Conservation (phyloP, 2,329 filamentous ascomycete species). For the Claviceps citrina region DNA sequence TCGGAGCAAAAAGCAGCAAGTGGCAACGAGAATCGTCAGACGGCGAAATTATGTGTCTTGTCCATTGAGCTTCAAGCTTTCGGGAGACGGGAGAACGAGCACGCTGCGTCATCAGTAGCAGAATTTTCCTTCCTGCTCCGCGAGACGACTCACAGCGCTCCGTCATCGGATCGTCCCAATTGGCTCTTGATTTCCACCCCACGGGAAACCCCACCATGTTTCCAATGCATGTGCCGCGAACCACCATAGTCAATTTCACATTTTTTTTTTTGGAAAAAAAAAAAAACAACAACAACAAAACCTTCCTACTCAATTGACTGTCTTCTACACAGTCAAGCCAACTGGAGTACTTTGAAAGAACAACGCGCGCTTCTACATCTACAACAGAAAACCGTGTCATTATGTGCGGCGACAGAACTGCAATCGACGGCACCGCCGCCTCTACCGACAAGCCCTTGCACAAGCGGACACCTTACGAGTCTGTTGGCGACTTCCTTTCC, state of each 20-base stretch:
- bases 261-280: neutral
- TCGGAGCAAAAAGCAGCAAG: too few species aligned
- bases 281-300: neutral
- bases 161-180: slow-evolving; percentile 2
- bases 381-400: neutral
- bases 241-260: neutral
- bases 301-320: neutral
- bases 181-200: neutral
- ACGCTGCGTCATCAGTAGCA: neutral
- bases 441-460: slow-evolving; percentile 1
- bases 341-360: too few species aligned
- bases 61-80: too few species aligned
- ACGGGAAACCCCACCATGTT: slow-evolving; percentile 1
- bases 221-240: neutral
- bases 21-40: too few species aligned
- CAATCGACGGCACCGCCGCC: neutral
- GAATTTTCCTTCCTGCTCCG: neutral
- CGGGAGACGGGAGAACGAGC: too few species aligned
- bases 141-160: neutral
- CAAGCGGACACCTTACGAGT: slow-evolving; percentile 5
- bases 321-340: neutral
- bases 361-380: too few species aligned
- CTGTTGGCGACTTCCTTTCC: slow-evolving; percentile 8
- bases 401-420: slow-evolving; percentile 3
- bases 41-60: too few species aligned